Conservation (phyloP, 2,329 filamentous ascomycete species). For the Pyricularia grisea region DNA sequence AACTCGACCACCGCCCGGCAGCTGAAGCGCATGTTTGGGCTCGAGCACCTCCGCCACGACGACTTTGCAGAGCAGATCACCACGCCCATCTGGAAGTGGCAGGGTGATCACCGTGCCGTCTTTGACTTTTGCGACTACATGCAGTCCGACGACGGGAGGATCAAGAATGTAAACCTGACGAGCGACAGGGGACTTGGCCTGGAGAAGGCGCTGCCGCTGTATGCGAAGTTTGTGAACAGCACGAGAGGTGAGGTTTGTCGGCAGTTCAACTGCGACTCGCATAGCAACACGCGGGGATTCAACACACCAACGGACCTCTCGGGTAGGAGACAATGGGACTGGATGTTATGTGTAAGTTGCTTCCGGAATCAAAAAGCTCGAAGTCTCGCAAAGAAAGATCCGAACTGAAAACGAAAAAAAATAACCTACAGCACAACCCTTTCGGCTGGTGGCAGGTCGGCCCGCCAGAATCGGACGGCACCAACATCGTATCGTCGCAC, state of each 20-base stretch:
- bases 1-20: slow-evolving; percentile 27
- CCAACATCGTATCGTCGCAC: slow-evolving; percentile 23
- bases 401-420: not conserved
- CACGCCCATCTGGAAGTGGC: slow-evolving; percentile 37
- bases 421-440: slow-evolving; percentile 7
- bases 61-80: slow-evolving; percentile 35
- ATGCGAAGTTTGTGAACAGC: slow-evolving; percentile 35
- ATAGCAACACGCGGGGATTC: slow-evolving; percentile 23
- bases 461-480: slow-evolving; percentile 29
- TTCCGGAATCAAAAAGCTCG: not conserved
- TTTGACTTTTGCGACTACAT: slow-evolving; percentile 38
- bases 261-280: slow-evolving; percentile 25
- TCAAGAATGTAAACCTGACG: slow-evolving; percentile 28
- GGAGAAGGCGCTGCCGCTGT: slow-evolving; percentile 37
- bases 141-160: slow-evolving; percentile 20
- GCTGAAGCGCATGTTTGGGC: slow-evolving; percentile 42
- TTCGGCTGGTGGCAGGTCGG: slow-evolving; percentile 32
- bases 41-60: slow-evolving; percentile 38
- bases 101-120: slow-evolving; percentile 32
- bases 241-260: slow-evolving; percentile 34
- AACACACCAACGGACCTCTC: slow-evolving; percentile 27
- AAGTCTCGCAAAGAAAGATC: too few species aligned
- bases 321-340: slow-evolving; percentile 41
- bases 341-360: slow-evolving; percentile 43
- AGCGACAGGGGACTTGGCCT: slow-evolving; percentile 33